These are phyloP conservation scores for Colletotrichum tofieldiae DNA, from an alignment of 2,329 filamentous ascomycete species.

Conservation along the genomic window DNA sequence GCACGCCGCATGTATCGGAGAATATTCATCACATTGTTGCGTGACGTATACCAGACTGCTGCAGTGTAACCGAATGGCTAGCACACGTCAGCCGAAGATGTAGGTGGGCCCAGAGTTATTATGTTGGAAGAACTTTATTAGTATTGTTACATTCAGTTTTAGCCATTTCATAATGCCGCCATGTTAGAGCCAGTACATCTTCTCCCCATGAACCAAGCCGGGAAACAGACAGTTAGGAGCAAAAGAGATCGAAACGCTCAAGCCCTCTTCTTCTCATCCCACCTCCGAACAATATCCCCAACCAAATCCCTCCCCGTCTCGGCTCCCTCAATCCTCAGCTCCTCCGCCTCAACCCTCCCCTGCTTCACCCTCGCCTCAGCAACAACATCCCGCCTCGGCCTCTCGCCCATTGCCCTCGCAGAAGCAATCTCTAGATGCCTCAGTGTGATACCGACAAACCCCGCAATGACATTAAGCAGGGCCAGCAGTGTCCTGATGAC, in stretches of 20 bases:
- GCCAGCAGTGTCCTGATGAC: slow-evolving; percentile 5
- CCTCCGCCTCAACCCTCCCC: slow-evolving; percentile 26
- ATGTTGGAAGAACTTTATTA: neutral
- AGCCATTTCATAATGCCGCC: too few relatives aligned
- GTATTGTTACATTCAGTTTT: too few relatives aligned
- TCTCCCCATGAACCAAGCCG: too few relatives aligned
- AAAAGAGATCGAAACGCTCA: neutral
- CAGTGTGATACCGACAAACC: slow-evolving; percentile 13
- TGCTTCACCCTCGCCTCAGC: slow-evolving; percentile 31
- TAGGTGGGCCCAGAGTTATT: neutral
- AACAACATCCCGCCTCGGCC: slow-evolving; percentile 25
- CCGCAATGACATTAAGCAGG: slow-evolving; percentile 16
- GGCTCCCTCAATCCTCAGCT: neutral
- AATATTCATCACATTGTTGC: slow-evolving; percentile 6
- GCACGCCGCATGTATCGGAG: slow-evolving; percentile 18
- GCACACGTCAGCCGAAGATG: neutral
- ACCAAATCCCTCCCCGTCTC: slow-evolving; percentile 13
- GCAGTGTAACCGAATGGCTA: slow-evolving; percentile 13
- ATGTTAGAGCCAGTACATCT: neutral
- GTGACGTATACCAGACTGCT: neutral
- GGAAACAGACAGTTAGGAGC: neutral
- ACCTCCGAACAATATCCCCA: slow-evolving; percentile 22
- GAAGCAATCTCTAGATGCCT: neutral
- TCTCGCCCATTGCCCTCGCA: slow-evolving; percentile 34
- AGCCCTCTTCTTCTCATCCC: slow-evolving; percentile 26